Conservation (phyloP, 495 filamentous ascomycete genomes). For the Lichenothelia convexa region DNA sequence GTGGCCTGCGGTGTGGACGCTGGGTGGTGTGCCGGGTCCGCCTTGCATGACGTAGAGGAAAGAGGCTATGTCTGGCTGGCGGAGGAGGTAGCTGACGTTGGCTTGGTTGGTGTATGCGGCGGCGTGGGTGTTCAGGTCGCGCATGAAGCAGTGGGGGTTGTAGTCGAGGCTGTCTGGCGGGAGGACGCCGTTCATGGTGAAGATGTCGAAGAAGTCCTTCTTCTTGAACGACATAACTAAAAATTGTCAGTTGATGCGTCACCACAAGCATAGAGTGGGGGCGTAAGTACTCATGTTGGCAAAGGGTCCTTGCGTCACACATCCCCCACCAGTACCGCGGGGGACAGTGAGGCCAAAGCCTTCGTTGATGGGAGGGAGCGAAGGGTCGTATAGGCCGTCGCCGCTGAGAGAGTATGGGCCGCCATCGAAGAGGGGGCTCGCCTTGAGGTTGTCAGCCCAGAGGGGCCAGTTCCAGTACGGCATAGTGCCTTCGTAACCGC, state of each 20-base stretch:
- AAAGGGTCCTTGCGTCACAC: slow-evolving; percentile 17
- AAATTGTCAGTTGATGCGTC: slow-evolving; percentile 1
- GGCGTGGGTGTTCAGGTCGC: slow-evolving; percentile 38
- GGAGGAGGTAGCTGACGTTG: slow-evolving; percentile 27
- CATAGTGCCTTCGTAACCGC: slow-evolving; percentile 44
- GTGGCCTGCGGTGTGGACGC: slow-evolving; percentile 47
- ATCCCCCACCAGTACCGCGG: slow-evolving; percentile 16
- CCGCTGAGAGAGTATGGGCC: slow-evolving; percentile 25
- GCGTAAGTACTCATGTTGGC: slow-evolving; percentile 2
- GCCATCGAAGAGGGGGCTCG: slow-evolving; percentile 30
- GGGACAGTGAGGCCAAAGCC: too few relatives aligned
- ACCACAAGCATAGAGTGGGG: neutral
- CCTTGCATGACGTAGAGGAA: slow-evolving; percentile 36
- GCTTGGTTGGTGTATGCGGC: slow-evolving; percentile 24
- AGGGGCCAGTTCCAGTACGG: slow-evolving; percentile 37
- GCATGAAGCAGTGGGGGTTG: slow-evolving; percentile 47
- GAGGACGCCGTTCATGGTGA: too few relatives aligned
- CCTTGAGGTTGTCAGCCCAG: slow-evolving; percentile 18
- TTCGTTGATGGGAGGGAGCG: slow-evolving; percentile 9
- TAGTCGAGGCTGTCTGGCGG: slow-evolving; percentile 19
- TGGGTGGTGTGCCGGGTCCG: slow-evolving; percentile 32
- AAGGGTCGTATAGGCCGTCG: slow-evolving; percentile 25
- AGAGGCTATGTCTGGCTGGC: slow-evolving; percentile 25
- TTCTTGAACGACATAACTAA: too few relatives aligned
- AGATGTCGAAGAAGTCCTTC: slow-evolving; percentile 5